phyloP scores from a whole-genome alignment of 768 basidiomycete genomes.

The Punctularia strigosozonata region DNA sequence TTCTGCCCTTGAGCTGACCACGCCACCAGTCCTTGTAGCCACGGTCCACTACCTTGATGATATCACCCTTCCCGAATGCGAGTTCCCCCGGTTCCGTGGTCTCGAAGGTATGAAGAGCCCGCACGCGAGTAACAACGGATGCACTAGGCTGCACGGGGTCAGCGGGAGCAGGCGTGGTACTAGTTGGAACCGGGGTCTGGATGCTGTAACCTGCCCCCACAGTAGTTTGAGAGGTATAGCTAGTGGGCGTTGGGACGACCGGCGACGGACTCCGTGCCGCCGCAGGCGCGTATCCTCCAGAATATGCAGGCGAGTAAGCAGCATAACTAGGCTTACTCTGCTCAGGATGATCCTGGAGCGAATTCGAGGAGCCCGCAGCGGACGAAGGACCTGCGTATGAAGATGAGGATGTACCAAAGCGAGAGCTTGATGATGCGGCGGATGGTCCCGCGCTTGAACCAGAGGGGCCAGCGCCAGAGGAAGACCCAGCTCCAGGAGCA shows the following conservation, averaged over 20 bases:
- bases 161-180: slow-evolving; percentile 14
- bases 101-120: slow-evolving; percentile 81
- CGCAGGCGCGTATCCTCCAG: not conserved
- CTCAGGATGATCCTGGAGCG: no score
- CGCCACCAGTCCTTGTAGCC: slow-evolving; percentile 97
- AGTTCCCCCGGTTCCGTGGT: slow-evolving; percentile 85
- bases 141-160: not conserved
- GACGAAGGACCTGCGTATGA: not conserved
- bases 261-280: no score
- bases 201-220: slow-evolving; percentile 14
- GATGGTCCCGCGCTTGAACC: slow-evolving; percentile 6
- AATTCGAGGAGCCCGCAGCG: no score
- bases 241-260: slow-evolving; percentile 1
- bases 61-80: slow-evolving; percentile 82
- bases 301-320: not conserved
- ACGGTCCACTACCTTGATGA: slow-evolving; percentile 91
- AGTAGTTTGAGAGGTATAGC: slow-evolving; percentile 2
- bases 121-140: slow-evolving; percentile 62
- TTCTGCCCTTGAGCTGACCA: slow-evolving; percentile 80
- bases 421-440: slow-evolving; percentile 4
- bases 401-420: slow-evolving; percentile 10
- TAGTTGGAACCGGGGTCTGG: slow-evolving; percentile 11
- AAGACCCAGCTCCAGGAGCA: slow-evolving; percentile 24
- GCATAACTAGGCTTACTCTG: not conserved
- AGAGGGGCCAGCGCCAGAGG: slow-evolving; percentile 17